Conservation (phyloP, 148 eudicot species). For the Camellia sinensis region DNA sequence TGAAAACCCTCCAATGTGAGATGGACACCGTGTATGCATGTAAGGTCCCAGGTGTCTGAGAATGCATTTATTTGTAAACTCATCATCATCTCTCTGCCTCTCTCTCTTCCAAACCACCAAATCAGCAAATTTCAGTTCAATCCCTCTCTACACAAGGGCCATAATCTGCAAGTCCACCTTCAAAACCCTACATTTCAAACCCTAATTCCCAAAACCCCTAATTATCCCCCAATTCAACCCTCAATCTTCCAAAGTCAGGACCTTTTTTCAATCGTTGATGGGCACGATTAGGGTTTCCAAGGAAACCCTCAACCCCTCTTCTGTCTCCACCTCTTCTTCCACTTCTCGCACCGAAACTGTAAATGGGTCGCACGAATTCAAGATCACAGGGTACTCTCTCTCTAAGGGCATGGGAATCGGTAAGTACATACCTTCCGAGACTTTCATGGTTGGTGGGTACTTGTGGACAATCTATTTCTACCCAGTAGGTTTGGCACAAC, state of each 20-base stretch:
- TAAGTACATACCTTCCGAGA: slow-evolving; percentile 47
- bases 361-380: slow-evolving; percentile 46
- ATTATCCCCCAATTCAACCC: neutral
- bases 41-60: no score
- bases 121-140: no score
- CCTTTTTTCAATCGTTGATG: slow-evolving; percentile 21
- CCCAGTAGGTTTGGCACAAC: no score
- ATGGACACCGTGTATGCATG: no score
- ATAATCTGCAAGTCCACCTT: no score
- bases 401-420: slow-evolving; percentile 51
- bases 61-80: no score
- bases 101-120: no score
- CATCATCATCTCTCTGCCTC: no score
- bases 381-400: slow-evolving; percentile 40
- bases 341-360: slow-evolving; percentile 40
- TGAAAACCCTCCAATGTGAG: no score
- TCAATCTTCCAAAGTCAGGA: neutral
- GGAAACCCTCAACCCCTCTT: slow-evolving; percentile 23
- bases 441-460: slow-evolving; percentile 51
- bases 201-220: no score
- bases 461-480: slow-evolving; percentile 56
- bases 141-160: no score
- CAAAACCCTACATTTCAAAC: no score
- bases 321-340: slow-evolving; percentile 26
- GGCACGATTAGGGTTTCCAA: slow-evolving; percentile 32